Evolutionary conservation across 805 yeast genomes (phyloP), one percentile per base, ranked within the genome.

Genomic region (Kodamaea nitidulidarum): DNA sequence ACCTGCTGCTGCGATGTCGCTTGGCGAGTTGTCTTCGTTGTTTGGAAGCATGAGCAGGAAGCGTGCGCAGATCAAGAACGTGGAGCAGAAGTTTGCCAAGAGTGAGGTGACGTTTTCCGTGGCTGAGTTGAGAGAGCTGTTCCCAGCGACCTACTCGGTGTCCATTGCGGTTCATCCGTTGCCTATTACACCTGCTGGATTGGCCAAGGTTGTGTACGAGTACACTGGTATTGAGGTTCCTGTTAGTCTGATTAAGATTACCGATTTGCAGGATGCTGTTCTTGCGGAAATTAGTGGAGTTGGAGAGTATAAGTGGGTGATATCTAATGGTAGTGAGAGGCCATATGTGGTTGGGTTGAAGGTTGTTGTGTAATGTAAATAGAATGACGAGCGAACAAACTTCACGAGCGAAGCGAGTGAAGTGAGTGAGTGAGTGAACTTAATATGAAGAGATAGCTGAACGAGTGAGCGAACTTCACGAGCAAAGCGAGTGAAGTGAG

Each of bases 1-100:
- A 11, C 21, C 30, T 5, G 32, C 56, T 11, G 51, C 49, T 6
- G 63, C 67, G 15, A 48, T 68, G 53, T 61, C 72, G 4, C 52
- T 65, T 40, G 61, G 62, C 36, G 71, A 68, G 41, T 61, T 69
- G 46, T 58, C 68, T 9, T 47, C 36, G 35, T 56, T 69, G 43
- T 66, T 69, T 45, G 49, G 54, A 30, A 49, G 51, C 38, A 57
- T 65, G 58, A 27, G 36, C 18, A 25, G 29, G n/a, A 39, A 35
- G 9, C 18, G 35, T n/a, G 17, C 37, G 20, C 28, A 32, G 20
- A 33, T 37, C 17, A 37, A 33, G 7, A 38, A 33, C 2, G 11
- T 37, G 9, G 40, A 21, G 2, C 40, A 47, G 26, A 18, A 41
- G 7, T 48, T 55, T 37, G 45, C 45, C 21, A 38, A 55, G 12